Evolutionary conservation across 495 filamentous ascomycete genomes (phyloP).

Genomic region (Neurospora sp.): DNA sequence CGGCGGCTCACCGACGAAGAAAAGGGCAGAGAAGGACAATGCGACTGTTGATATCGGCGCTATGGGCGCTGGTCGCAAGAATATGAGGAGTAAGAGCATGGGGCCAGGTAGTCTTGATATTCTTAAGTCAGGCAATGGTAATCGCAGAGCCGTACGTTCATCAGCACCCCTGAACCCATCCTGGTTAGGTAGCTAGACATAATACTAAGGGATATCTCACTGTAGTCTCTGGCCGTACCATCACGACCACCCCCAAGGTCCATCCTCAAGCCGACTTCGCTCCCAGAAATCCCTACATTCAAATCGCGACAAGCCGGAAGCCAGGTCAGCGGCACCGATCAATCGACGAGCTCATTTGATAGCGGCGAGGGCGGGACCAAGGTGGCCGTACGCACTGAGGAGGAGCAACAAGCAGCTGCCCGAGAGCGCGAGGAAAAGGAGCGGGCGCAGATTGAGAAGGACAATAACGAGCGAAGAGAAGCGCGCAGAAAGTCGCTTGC

Average conservation of each 20-base stretch:
- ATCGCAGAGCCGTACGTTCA: constrained; percentile 62
- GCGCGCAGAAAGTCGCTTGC: constrained; percentile 86
- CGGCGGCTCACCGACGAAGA: constrained; percentile 49
- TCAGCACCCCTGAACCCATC: background rate
- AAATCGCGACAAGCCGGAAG: constrained; percentile 27
- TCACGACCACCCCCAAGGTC: constrained; percentile 48
- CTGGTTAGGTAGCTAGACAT: background rate
- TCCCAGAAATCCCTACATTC: constrained; percentile 49
- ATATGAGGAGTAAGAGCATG: constrained; percentile 88
- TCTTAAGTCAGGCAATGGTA: constrained; percentile 67
- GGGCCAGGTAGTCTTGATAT: constrained; percentile 83
- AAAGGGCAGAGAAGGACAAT: constrained; percentile 59
- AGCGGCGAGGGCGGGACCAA: constrained; percentile 31
- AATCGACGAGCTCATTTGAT: constrained; percentile 43
- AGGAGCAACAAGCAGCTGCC: constrained; percentile 69
- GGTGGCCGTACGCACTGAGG: constrained; percentile 54
- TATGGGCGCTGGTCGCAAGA: constrained; percentile 46
- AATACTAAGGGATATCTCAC: background rate
- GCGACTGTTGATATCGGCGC: constrained; percentile 49
- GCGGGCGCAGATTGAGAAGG: constrained; percentile 53
- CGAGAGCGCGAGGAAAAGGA: constrained; percentile 66
- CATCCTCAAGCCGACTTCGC: constrained; percentile 73
- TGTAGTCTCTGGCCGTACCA: constrained; percentile 39
- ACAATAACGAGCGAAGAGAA: constrained; percentile 64
- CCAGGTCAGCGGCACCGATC: constrained; percentile 27